Evolutionary conservation across 2,329 filamentous ascomycete species (phyloP).

Genomic region (Xylaria arbuscula): DNA sequence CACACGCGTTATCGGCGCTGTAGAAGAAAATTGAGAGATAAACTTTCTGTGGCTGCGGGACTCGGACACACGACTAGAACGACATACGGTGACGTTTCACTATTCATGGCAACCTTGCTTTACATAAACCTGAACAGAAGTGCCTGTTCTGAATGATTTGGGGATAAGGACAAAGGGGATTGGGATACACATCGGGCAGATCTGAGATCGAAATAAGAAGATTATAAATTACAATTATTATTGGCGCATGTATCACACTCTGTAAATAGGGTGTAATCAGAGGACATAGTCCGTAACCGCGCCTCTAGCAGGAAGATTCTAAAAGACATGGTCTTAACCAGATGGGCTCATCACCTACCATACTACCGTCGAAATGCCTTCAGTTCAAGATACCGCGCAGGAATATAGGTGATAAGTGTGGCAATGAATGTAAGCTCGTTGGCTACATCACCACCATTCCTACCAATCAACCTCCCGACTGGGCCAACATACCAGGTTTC

Average conservation of each 20-base stretch:
- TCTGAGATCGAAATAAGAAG: neutral
- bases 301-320: neutral
- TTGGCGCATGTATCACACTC: neutral
- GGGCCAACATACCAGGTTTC: slow-evolving; percentile 66
- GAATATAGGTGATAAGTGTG: slow-evolving; percentile 59
- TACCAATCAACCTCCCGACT: slow-evolving; percentile 57
- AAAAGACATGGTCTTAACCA: neutral
- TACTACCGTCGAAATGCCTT: slow-evolving; percentile 56
- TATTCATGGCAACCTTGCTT: neutral
- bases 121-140: neutral
- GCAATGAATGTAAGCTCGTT: slow-evolving; percentile 65
- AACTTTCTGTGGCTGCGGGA: neutral
- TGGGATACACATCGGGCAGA: neutral
- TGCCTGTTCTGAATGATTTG: too few relatives aligned
- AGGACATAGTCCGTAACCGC: neutral
- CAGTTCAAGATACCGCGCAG: slow-evolving; percentile 61
- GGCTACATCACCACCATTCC: slow-evolving; percentile 60
- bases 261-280: neutral
- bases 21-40: neutral
- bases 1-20: neutral
- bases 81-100: neutral
- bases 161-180: neutral
- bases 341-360: neutral
- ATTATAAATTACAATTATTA: slow-evolving; percentile 4
- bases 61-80: neutral